These are phyloP conservation scores for Globisporangium solare DNA, from an alignment of 352 stramenopile species.

Conservation along the genomic window DNA sequence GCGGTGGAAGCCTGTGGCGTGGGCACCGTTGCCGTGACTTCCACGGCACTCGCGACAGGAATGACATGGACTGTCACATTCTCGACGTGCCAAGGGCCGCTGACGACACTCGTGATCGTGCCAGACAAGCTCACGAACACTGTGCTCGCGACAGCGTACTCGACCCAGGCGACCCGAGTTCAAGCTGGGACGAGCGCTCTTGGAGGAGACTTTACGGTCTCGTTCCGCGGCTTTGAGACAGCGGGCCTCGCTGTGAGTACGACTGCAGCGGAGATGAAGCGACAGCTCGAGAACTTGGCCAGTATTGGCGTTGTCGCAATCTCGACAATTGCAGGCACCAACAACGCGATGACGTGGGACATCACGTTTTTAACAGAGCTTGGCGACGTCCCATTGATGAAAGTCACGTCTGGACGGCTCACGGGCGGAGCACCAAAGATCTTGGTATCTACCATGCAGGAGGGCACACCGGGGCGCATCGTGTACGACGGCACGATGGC, in stretches of 20 bases:
- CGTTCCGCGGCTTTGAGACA: conserved; percentile 78
- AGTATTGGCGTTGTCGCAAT: conserved; percentile 81
- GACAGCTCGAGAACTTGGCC: conserved; percentile 86
- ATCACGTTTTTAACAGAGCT: conserved; percentile 92
- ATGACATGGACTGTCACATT: conserved; percentile 74
- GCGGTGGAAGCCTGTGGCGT: conserved; percentile 55
- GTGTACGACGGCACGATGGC: conserved; percentile 89
- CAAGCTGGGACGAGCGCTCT: conserved; percentile 44
- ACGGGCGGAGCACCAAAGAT: conserved; percentile 57
- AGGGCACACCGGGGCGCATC: conserved; percentile 87
- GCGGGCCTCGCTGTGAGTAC: conserved; percentile 48
- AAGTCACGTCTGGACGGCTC: conserved; percentile 86
- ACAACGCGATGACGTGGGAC: conserved; percentile 83
- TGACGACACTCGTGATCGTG: conserved; percentile 52
- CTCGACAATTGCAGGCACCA: conserved; percentile 26
- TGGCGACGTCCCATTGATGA: conserved; percentile 92
- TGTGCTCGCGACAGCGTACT: conserved; percentile 32
- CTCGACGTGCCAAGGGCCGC: conserved; percentile 31
- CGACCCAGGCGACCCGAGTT: conserved; percentile 39
- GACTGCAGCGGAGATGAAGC: conserved; percentile 68
- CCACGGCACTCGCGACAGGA: conserved; percentile 33
- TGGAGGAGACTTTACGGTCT: conserved; percentile 78
- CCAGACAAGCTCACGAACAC: conserved; percentile 58
- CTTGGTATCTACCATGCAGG: conserved; percentile 66
- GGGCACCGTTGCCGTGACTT: conserved; percentile 43